Conservation (phyloP, 2,329 filamentous ascomycete species). For the Xylariales sp. region DNA sequence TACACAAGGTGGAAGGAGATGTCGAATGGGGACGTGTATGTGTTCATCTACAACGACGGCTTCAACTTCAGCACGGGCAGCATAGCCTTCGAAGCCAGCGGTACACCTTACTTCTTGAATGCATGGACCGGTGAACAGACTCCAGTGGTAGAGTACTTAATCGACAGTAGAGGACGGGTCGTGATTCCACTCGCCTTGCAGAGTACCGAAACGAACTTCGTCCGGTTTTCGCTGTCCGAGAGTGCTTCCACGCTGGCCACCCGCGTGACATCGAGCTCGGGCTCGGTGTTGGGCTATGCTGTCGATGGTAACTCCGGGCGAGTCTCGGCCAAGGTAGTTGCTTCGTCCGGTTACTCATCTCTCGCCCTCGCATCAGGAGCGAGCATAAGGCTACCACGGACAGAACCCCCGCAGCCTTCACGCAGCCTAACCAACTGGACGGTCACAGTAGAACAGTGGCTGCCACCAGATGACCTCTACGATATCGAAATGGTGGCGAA, state of each 20-base stretch:
- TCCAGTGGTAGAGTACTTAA: background rate
- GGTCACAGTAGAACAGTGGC: background rate
- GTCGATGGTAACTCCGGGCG: background rate
- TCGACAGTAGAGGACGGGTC: no score
- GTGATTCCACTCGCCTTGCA: background rate
- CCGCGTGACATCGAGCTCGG: background rate
- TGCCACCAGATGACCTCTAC: background rate
- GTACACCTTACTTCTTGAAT: background rate
- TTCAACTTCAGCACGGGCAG: background rate
- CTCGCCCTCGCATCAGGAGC: background rate
- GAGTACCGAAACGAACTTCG: background rate
- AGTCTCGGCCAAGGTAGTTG: background rate
- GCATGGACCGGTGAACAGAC: background rate
- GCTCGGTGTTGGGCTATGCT: background rate
- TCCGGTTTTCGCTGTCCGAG: background rate
- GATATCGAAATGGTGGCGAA: background rate
- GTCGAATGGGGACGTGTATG: background rate
- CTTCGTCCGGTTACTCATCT: background rate
- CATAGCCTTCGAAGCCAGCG: background rate
- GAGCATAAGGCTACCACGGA: background rate
- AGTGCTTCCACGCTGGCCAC: no score
- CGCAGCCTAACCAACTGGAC: background rate
- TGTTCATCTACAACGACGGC: background rate
- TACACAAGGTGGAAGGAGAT: constrained; percentile 1
- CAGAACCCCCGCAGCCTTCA: background rate